Conservation (phyloP, 768 basidiomycete species). For the Roridomyces roridus region DNA sequence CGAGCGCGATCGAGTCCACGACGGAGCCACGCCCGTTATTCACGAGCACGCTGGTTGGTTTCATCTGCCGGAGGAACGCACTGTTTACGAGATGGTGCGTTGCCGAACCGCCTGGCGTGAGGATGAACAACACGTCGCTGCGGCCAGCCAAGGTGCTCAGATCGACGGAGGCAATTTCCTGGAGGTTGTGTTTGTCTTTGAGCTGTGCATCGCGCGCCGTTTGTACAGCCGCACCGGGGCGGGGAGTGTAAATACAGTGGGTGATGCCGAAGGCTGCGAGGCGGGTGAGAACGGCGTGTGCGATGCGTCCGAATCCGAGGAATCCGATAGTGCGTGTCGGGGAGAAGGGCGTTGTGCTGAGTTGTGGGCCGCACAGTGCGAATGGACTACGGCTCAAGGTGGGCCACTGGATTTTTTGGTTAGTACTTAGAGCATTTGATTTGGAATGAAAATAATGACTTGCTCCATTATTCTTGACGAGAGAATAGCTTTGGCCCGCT, state of each 20-base stretch:
- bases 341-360: conserved; percentile 58
- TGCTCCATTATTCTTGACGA: conserved; percentile 77
- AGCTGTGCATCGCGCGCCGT: conserved; percentile 42
- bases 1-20: conserved; percentile 91
- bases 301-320: conserved; percentile 94
- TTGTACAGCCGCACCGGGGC: conserved; percentile 45
- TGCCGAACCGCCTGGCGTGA: conserved; percentile 75
- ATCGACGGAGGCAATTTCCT: conserved; percentile 60
- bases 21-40: conserved; percentile 87
- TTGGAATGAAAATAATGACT: background rate
- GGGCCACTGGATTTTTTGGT: conserved; percentile 70
- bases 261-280: conserved; percentile 85
- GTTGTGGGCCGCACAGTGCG: conserved; percentile 82
- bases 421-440: background rate
- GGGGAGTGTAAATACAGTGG: conserved; percentile 69
- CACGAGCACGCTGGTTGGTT: conserved; percentile 79
- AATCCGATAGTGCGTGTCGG: conserved; percentile 81
- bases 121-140: conserved; percentile 85
- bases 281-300: conserved; percentile 81
- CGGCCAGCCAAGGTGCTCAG: conserved; percentile 73
- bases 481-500: conserved; percentile 61
- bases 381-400: conserved; percentile 81
- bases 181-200: conserved; percentile 33
- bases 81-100: conserved; percentile 80
- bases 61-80: conserved; percentile 82